Evolutionary conservation across 345 rosid species (phyloP).

Genomic region (Cardiospermum halicacabum): DNA sequence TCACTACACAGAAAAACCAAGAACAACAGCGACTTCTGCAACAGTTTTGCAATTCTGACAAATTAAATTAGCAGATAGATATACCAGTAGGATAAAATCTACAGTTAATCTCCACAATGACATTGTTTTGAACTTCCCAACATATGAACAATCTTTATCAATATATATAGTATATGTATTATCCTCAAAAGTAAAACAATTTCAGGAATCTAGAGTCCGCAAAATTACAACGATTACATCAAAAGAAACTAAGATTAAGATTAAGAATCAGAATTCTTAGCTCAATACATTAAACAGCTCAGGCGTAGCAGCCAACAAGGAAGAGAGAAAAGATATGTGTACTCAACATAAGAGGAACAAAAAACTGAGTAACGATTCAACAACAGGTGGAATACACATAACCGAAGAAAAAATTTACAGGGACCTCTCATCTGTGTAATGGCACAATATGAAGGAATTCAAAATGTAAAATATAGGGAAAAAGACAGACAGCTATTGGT

Average conservation of each 20-base stretch:
- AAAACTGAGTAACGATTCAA: background rate
- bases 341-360: background rate
- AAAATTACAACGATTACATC: constrained; percentile 8
- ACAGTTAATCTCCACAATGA: too few species aligned
- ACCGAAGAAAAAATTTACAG: constrained; percentile 26
- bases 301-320: constrained; percentile 3
- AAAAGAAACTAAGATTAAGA: background rate
- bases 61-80: too few species aligned
- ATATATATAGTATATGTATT: too few species aligned
- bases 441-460: constrained; percentile 25
- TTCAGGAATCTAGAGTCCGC: background rate
- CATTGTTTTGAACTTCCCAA: too few species aligned
- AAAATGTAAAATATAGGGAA: background rate
- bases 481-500: constrained; percentile 1
- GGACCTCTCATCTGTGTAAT: constrained; percentile 17
- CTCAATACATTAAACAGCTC: constrained; percentile 18
- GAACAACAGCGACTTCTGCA: too few species aligned
- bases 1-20: too few species aligned
- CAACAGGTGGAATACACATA: constrained; percentile 16
- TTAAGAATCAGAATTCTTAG: constrained; percentile 1
- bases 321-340: background rate
- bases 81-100: too few species aligned
- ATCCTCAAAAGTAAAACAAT: background rate
- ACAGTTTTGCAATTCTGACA: too few species aligned
- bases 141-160: too few species aligned